Evolutionary conservation across 2,329 filamentous ascomycete genomes (phyloP).

Genomic region (Thielaviopsis ethacetica): DNA sequence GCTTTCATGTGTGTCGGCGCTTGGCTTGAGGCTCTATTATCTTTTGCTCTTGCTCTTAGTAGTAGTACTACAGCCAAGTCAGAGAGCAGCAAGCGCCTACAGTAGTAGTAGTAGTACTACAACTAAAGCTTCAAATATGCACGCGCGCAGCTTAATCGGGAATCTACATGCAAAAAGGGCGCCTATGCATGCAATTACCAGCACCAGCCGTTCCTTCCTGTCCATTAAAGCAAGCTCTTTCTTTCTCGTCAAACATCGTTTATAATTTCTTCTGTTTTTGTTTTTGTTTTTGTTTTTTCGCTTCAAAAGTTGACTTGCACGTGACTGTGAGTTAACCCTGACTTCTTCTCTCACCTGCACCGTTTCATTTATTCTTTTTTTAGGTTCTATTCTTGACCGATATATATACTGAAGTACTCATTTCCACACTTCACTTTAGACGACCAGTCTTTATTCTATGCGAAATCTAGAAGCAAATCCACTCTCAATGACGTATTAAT

Average conservation of each 20-base stretch:
- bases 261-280: not conserved
- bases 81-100: not conserved
- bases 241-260: not conserved
- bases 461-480: not conserved
- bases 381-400: not conserved
- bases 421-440: not conserved
- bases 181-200: not conserved
- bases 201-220: not conserved
- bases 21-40: too few species aligned
- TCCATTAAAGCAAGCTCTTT: not conserved
- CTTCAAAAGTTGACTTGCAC: not conserved
- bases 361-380: not conserved
- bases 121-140: too few species aligned
- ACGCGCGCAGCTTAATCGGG: not conserved
- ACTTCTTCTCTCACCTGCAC: not conserved
- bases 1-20: too few species aligned
- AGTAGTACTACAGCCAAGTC: not conserved
- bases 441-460: not conserved
- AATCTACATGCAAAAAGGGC: not conserved
- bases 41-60: too few species aligned
- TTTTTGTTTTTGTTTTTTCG: not conserved
- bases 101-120: too few species aligned
- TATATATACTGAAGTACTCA: not conserved
- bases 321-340: not conserved
- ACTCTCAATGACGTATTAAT: too few species aligned